Percentiles rank a stretch among this genome's conserved stretches.
phyloP scores from a whole-genome alignment of 257 asterid genomes.

The Solanum habrochaites region DNA sequence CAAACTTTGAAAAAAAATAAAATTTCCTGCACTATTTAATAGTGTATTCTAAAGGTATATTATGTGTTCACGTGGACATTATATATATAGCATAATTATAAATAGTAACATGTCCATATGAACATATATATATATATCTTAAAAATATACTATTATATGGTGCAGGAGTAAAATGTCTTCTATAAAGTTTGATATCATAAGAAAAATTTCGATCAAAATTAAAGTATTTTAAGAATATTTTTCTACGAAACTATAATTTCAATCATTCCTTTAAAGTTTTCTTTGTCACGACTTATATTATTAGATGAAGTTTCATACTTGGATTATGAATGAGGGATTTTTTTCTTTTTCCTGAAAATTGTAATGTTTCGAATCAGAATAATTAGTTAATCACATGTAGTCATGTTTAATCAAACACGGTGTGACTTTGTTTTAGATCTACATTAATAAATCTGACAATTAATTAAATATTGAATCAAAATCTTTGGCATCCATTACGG shows the following conservation, averaged over 20 bases:
- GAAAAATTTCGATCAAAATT: too few relatives aligned
- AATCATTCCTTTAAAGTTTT: background rate
- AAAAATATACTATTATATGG: too few relatives aligned
- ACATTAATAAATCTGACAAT: background rate
- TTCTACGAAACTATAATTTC: background rate
- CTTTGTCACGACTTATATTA: background rate
- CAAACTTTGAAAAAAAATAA: too few relatives aligned
- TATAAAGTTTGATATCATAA: too few relatives aligned
- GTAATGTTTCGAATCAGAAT: background rate
- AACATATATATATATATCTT: too few relatives aligned
- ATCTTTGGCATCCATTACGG: background rate
- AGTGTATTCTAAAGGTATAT: too few relatives aligned
- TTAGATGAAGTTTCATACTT: background rate
- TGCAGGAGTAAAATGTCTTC: fast-evolving
- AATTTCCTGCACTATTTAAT: too few relatives aligned
- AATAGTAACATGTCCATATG: too few relatives aligned
- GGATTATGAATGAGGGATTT: background rate
- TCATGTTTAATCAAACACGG: background rate
- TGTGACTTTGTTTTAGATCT: background rate
- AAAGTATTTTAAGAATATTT: fast-evolving
- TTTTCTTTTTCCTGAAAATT: background rate
- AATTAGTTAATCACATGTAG: background rate
- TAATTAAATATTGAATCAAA: background rate
- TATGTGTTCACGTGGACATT: too few relatives aligned
- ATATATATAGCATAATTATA: too few relatives aligned